phyloP scores from a whole-genome alignment of 108 stramenopile species.

The Fragilaria radians region DNA sequence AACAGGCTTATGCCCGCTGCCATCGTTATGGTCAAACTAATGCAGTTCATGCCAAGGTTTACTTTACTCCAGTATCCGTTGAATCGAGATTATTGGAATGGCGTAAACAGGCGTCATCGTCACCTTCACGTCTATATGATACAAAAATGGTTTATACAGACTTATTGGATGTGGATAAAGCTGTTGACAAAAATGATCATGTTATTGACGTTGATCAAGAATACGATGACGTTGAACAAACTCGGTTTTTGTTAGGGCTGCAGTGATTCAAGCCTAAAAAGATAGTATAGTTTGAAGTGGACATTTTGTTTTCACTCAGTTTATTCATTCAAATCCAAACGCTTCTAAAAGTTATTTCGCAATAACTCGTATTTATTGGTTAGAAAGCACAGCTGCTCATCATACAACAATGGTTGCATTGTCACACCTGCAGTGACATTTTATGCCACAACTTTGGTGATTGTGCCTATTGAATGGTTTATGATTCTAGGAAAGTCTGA shows the following conservation, averaged over 20 bases:
- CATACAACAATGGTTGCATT: no score
- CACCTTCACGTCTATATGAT: not conserved
- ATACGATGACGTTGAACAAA: constrained; percentile 3
- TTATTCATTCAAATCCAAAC: no score
- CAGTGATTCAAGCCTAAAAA: no score
- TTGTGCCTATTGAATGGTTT: no score
- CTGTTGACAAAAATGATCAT: not conserved
- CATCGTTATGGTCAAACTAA: constrained; percentile 47
- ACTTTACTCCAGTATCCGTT: constrained; percentile 47
- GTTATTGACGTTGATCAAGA: not conserved
- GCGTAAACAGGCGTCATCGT: constrained; percentile 26
- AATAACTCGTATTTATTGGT: no score
- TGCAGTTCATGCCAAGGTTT: constrained; percentile 32
- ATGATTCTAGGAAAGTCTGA: no score
- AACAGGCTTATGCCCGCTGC: constrained; percentile 31
- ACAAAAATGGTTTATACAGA: constrained; percentile 1
- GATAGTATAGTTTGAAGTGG: no score
- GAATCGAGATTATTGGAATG: constrained; percentile 49
- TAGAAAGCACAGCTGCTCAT: no score
- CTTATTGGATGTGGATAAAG: not conserved
- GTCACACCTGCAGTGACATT: no score
- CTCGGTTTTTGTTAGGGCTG: not conserved
- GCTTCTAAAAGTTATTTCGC: no score
- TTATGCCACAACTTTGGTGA: no score
- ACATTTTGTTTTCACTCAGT: no score